Evolutionary conservation across 2,329 filamentous ascomycete genomes (phyloP).

Genomic region (Bipolaris sorokiniana): DNA sequence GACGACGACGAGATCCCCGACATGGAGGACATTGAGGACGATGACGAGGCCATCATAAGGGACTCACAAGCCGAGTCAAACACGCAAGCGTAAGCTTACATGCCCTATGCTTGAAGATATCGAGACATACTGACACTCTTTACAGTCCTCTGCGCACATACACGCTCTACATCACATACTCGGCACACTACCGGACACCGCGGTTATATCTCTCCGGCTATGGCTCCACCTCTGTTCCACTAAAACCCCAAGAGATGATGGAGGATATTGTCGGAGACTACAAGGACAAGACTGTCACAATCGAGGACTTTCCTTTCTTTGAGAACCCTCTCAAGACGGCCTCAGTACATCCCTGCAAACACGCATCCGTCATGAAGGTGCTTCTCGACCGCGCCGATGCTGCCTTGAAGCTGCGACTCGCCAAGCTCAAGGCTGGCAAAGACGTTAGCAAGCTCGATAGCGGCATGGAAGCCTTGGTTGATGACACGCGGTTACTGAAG

Average conservation of each 20-base stretch:
- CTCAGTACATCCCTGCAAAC: slow-evolving; percentile 94
- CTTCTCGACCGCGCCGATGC: slow-evolving; percentile 94
- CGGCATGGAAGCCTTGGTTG: slow-evolving; percentile 85
- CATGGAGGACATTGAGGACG: slow-evolving; percentile 96
- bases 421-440: slow-evolving; percentile 74
- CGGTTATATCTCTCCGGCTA: slow-evolving; percentile 96
- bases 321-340: slow-evolving; percentile 93
- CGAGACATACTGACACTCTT: slow-evolving; percentile 18
- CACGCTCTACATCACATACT: slow-evolving; percentile 97
- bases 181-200: slow-evolving; percentile 93
- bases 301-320: slow-evolving; percentile 97
- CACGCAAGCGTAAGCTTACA: slow-evolving; percentile 60
- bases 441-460: slow-evolving; percentile 58
- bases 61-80: slow-evolving; percentile 56
- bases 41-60: slow-evolving; percentile 92
- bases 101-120: neutral
- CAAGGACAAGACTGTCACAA: slow-evolving; percentile 97
- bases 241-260: slow-evolving; percentile 88
- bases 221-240: slow-evolving; percentile 75
- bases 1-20: slow-evolving; percentile 86
- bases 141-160: slow-evolving; percentile 85
- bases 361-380: slow-evolving; percentile 97
- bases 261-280: slow-evolving; percentile 96
- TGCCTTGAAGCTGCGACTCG: slow-evolving; percentile 83
- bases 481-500: slow-evolving; percentile 71